Base-by-base conservation (phyloP, 2,329 filamentous ascomycete species). In the Xylariales sp. region DNA sequence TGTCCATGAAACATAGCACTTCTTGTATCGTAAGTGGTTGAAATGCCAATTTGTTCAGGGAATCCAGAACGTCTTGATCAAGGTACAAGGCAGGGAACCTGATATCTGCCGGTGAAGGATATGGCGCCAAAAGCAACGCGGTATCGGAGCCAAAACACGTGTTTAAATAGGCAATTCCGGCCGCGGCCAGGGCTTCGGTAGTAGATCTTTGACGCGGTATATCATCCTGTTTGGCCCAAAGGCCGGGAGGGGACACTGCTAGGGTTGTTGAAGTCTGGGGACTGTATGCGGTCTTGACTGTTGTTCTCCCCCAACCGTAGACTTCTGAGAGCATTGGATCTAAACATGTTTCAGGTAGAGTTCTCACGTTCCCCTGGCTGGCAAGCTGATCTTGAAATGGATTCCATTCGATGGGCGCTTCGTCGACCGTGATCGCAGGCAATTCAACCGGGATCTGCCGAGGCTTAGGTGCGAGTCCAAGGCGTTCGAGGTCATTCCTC, bases 11-110 rank as follows among this genome's bases (percentile, higher is more conserved):
- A 0, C 15, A 20, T 37, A 56, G 46, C 2, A 51, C 29, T 1
- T 52, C 21, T 5, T 54, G 27, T 5, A 50, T 51, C 0, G 39
- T 40, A n/a, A n/a, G n/a, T n/a, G n/a, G n/a, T n/a, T n/a, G n/a
- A n/a, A n/a, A n/a, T 2, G 50, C 42, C 11, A 55, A 23, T 28
- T 30, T 52, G 30, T 4, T 33, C 25, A 17, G 23, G 19, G 13
- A 48, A 41, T 37, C 47, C 6, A 45, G 49, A 37, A 38, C 47
- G 33, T 30, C 29, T 44, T 29, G 14, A 43, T 46, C 42, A 3
- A 56, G 41, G 18, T 41, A 47, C 20, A 54, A 23, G 4, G 47
- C 45, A 7, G 51, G 52, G 25, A 49, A 50, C 7, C 51, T 42
- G 13, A 28, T 10, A 16, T 48, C 43, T 3, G 40, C 24, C 16